Evolutionary conservation across 2,329 filamentous ascomycete species (phyloP).

Genomic region (Nigrograna mackinnonii): DNA sequence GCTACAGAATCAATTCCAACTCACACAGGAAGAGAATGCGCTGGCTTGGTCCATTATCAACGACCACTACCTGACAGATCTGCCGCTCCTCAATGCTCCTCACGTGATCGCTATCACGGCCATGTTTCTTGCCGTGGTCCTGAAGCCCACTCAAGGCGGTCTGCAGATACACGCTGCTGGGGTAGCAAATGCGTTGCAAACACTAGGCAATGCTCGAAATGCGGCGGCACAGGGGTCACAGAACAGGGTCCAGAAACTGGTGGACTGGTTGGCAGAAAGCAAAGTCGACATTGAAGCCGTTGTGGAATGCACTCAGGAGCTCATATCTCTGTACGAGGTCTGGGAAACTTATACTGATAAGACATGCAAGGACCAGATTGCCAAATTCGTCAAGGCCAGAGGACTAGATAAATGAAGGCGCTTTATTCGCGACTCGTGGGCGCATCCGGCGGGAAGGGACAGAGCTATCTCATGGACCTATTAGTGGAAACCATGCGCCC

Average conservation of each 20-base stretch:
- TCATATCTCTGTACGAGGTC: conserved; percentile 84
- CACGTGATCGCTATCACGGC: conserved; percentile 87
- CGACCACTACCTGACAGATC: conserved; percentile 88
- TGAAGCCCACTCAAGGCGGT: conserved; percentile 66
- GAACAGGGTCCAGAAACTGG: conserved; percentile 66
- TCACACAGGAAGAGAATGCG: conserved; percentile 77
- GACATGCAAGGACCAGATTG: conserved; percentile 65
- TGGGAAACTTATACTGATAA: conserved; percentile 71
- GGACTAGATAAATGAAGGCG: conserved; percentile 62
- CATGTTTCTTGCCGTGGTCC: conserved; percentile 80
- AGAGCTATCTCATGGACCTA: no score
- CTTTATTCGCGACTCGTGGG: no score
- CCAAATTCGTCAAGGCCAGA: conserved; percentile 64
- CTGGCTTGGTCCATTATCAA: conserved; percentile 85
- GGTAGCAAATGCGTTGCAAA: conserved; percentile 42
- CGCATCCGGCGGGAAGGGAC: no score
- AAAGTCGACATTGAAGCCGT: conserved; percentile 82
- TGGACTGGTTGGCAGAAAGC: conserved; percentile 84
- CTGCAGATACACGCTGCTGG: conserved; percentile 48
- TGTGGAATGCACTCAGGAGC: conserved; percentile 87
- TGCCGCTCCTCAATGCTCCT: conserved; percentile 84
- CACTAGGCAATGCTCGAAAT: conserved; percentile 33
- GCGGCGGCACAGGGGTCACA: conserved; percentile 42
- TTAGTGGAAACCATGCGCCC: no score
- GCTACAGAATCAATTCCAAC: conserved; percentile 68